Evolutionary conservation across 202 grass and related monocot genomes (phyloP).

Genomic region (Elaeis oleifera): DNA sequence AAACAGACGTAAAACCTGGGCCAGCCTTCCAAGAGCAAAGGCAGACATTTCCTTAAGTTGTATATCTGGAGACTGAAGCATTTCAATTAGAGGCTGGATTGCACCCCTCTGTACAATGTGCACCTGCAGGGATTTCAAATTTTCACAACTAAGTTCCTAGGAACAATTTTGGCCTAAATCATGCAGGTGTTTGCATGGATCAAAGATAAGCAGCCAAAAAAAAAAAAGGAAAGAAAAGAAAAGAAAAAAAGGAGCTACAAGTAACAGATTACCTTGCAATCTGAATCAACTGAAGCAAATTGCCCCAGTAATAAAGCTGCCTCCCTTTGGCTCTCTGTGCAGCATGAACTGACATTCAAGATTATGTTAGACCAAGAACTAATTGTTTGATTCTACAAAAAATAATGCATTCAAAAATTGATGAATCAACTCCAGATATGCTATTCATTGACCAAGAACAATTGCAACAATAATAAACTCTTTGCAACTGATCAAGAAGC

Average conservation of each 20-base stretch:
- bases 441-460: too few species aligned
- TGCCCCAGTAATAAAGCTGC: conserved; percentile 96
- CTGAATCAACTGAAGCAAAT: conserved; percentile 95
- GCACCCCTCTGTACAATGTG: conserved; percentile 99
- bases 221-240: too few species aligned
- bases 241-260: conserved; percentile 1
- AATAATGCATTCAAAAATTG: too few species aligned
- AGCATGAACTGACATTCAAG: conserved; percentile 60
- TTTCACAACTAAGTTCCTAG: background rate
- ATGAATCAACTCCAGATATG: too few species aligned
- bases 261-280: conserved; percentile 68
- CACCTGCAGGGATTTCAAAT: conserved; percentile 49
- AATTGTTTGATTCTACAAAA: too few species aligned
- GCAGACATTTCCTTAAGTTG: conserved; percentile 98
- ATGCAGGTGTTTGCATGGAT: conserved; percentile 8
- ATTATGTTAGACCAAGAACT: conserved; percentile 3
- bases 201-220: background rate
- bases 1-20: conserved; percentile 54
- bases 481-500: too few species aligned
- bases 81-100: conserved; percentile 81
- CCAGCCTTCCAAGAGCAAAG: conserved; percentile 97
- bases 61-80: conserved; percentile 88
- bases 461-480: too few species aligned
- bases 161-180: background rate
- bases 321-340: conserved; percentile 98